phyloP scores from a whole-genome alignment of 1,284 basidiomycete species.

The Leccinum ponderosum region DNA sequence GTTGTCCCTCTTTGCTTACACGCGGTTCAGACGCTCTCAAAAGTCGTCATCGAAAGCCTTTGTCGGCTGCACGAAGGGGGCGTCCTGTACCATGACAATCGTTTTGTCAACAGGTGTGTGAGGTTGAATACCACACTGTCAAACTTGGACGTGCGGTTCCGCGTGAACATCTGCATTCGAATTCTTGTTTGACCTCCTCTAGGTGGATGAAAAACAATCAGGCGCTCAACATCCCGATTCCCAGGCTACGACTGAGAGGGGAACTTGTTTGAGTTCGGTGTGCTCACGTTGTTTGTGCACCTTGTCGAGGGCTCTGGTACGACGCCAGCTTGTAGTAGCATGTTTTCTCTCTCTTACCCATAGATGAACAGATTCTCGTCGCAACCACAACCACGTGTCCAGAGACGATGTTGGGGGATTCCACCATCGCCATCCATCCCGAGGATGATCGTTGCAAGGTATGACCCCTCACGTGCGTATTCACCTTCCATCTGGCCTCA shows the following conservation, averaged over 20 bases:
- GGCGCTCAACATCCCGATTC: slow-evolving; percentile 56
- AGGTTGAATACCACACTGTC: no score
- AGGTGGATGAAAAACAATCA: slow-evolving; percentile 96
- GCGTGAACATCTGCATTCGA: background rate
- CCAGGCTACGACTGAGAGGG: slow-evolving; percentile 49
- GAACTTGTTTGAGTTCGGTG: slow-evolving; percentile 66
- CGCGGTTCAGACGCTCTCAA: no score
- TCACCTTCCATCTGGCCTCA: background rate
- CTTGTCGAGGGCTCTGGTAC: background rate
- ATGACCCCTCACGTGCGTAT: background rate
- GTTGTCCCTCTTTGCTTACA: no score
- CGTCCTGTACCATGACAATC: no score
- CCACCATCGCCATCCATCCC: slow-evolving; percentile 96
- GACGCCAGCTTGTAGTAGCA: background rate
- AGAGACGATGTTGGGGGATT: slow-evolving; percentile 99
- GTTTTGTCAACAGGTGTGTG: no score
- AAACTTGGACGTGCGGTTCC: slow-evolving; percentile 73
- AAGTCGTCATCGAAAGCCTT: no score
- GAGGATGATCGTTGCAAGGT: slow-evolving; percentile 88
- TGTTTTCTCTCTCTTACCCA: background rate
- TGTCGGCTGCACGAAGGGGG: no score
- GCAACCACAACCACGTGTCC: slow-evolving; percentile 88
- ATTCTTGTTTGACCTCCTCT: background rate
- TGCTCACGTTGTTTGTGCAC: background rate
- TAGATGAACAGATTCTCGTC: slow-evolving; percentile 76